phyloP scores from a whole-genome alignment of 768 basidiomycete genomes.

The Auriscalpium microsporum region DNA sequence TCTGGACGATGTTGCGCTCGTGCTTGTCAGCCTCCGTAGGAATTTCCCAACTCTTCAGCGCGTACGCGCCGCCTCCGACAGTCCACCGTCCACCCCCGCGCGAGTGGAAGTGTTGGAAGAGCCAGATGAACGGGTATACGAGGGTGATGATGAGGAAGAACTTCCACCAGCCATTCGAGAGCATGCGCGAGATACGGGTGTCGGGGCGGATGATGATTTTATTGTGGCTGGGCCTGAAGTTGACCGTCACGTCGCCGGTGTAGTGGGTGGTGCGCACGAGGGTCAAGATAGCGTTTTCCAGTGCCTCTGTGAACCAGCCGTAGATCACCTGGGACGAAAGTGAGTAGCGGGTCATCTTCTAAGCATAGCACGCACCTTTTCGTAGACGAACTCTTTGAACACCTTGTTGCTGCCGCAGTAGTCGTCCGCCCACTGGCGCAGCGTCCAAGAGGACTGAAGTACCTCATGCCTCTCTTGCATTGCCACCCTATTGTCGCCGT shows the following conservation, averaged over 20 bases:
- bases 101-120: conserved; percentile 61
- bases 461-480: conserved; percentile 5
- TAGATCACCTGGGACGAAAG: conserved; percentile 36
- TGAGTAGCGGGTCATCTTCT: neutral
- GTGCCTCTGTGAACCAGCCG: conserved; percentile 44
- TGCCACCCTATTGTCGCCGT: neutral
- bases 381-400: conserved; percentile 73
- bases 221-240: conserved; percentile 37
- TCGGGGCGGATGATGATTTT: conserved; percentile 60
- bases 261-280: conserved; percentile 33
- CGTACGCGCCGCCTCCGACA: conserved; percentile 68
- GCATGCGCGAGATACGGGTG: conserved; percentile 54
- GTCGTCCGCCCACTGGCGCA: conserved; percentile 65
- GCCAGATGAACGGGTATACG: conserved; percentile 76
- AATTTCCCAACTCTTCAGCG: conserved; percentile 41
- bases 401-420: conserved; percentile 64
- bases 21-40: neutral
- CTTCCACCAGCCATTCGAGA: conserved; percentile 66
- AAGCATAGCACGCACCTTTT: conserved; percentile 38
- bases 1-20: conserved; percentile 17
- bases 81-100: conserved; percentile 69
- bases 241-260: conserved; percentile 37
- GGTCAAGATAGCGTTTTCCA: conserved; percentile 30
- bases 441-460: conserved; percentile 16
- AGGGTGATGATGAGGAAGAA: conserved; percentile 59